Conservation (phyloP, 2,329 filamentous ascomycete species). For the Pleomassaria siparia region DNA sequence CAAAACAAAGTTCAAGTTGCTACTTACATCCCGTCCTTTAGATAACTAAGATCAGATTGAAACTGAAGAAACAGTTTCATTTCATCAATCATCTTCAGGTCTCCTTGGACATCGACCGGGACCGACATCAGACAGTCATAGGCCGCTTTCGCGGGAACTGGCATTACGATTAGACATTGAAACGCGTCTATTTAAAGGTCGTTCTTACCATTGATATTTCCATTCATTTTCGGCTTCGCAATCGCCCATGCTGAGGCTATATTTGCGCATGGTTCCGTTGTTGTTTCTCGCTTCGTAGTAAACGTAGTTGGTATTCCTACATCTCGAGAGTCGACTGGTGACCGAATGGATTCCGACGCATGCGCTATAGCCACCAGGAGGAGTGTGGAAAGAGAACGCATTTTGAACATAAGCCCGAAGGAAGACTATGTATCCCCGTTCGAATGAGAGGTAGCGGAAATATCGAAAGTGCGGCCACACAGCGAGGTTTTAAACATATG, state of each 20-base stretch:
- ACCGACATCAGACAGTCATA: slow-evolving; percentile 24
- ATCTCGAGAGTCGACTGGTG: too few relatives aligned
- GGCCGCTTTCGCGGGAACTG: slow-evolving; percentile 12
- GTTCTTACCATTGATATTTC: neutral
- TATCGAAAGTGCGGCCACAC: too few relatives aligned
- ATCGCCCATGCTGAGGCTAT: slow-evolving; percentile 12
- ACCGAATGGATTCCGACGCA: neutral
- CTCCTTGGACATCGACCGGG: slow-evolving; percentile 21
- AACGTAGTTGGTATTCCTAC: too few relatives aligned
- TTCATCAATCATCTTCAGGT: slow-evolving; percentile 18
- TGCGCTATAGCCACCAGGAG: neutral
- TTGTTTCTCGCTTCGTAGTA: slow-evolving; percentile 7
- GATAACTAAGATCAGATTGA: slow-evolving; percentile 32
- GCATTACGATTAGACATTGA: too few relatives aligned
- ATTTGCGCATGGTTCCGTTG: slow-evolving; percentile 10
- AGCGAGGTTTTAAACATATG: too few relatives aligned
- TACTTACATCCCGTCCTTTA: slow-evolving; percentile 30
- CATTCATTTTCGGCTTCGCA: slow-evolving; percentile 3
- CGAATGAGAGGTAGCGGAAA: neutral
- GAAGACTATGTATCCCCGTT: too few relatives aligned
- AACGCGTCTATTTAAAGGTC: too few relatives aligned
- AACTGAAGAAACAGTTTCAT: slow-evolving; percentile 26
- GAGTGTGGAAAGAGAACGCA: slow-evolving; percentile 2
- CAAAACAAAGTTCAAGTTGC: too few relatives aligned
- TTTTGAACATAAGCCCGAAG: neutral